These are phyloP conservation scores for Graphilbum ipis-grandicollis DNA, from an alignment of 2,329 filamentous ascomycete species.

Conservation along the genomic window DNA sequence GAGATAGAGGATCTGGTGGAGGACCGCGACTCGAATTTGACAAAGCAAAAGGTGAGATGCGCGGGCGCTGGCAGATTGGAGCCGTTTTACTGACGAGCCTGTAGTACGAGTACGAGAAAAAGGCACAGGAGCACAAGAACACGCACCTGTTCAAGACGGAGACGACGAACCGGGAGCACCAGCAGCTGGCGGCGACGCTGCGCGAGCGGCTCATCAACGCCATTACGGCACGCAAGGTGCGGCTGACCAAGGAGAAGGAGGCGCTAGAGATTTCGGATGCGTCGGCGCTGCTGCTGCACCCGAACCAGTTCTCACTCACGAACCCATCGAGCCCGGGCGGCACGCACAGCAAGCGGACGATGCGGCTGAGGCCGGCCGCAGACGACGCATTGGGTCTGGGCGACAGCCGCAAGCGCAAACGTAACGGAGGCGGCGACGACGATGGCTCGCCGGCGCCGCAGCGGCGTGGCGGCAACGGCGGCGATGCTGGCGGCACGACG, in stretches of 20 bases:
- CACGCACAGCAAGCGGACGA: conserved; percentile 44
- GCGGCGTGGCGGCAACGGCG: conserved; percentile 34
- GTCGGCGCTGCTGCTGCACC: conserved; percentile 26
- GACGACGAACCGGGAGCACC: conserved; percentile 44
- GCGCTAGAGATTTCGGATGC: conserved; percentile 50
- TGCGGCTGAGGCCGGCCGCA: conserved; percentile 40
- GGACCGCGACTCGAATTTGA: conserved; percentile 67
- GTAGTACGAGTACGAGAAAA: conserved; percentile 47
- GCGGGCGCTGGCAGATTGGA: no score
- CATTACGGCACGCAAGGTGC: conserved; percentile 45
- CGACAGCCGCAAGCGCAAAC: conserved; percentile 45
- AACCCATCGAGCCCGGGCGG: conserved; percentile 48
- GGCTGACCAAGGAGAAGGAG: conserved; percentile 48
- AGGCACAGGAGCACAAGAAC: conserved; percentile 39
- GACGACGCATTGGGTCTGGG: conserved; percentile 38
- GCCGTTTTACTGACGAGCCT: background rate
- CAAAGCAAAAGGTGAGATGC: conserved; percentile 66
- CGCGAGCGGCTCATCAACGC: conserved; percentile 51
- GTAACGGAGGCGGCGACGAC: conserved; percentile 32
- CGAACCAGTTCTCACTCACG: conserved; percentile 49
- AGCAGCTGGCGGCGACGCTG: conserved; percentile 39
- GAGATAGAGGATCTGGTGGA: conserved; percentile 81
- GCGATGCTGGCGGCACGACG: conserved; percentile 40
- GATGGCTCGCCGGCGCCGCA: conserved; percentile 45
- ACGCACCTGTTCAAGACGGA: conserved; percentile 44